Conservation (phyloP, 306 rosid species). For the Quercus agrifolia region DNA sequence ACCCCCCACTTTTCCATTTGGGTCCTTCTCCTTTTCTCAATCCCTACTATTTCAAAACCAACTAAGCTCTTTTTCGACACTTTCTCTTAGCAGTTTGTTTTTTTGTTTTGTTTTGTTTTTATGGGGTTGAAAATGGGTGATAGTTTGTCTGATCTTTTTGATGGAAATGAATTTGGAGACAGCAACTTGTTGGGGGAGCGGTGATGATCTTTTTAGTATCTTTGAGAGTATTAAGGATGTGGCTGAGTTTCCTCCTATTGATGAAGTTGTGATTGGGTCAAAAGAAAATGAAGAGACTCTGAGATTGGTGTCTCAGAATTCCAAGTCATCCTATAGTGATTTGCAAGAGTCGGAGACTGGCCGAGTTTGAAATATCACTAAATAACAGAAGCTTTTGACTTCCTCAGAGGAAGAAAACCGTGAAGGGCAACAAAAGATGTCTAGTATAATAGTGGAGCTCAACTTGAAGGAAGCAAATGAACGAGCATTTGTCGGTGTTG, state of each 20-base stretch:
- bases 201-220: conserved; percentile 56
- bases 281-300: conserved; percentile 12
- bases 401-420: conserved; percentile 42
- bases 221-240: conserved; percentile 66
- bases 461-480: conserved; percentile 96
- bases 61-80: neutral
- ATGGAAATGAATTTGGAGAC: conserved; percentile 33
- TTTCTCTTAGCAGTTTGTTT: neutral
- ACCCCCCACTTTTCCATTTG: neutral
- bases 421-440: conserved; percentile 60
- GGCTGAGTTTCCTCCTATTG: conserved; percentile 38
- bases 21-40: conserved; percentile 15
- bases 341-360: conserved; percentile 31
- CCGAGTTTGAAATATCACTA: conserved; percentile 48
- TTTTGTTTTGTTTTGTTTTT: neutral
- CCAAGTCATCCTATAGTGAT: conserved; percentile 40
- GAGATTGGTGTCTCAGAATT: conserved; percentile 46
- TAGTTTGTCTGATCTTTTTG: conserved; percentile 40
- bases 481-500: conserved; percentile 72
- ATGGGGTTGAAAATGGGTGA: conserved; percentile 28
- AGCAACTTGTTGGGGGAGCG: conserved; percentile 18
- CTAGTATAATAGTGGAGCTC: conserved; percentile 84
- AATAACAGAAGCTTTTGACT: conserved; percentile 34
- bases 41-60: conserved; percentile 4
- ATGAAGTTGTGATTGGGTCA: conserved; percentile 10